Conservation (phyloP, 2,329 filamentous ascomycete species). For the Apiospora malaysiana region DNA sequence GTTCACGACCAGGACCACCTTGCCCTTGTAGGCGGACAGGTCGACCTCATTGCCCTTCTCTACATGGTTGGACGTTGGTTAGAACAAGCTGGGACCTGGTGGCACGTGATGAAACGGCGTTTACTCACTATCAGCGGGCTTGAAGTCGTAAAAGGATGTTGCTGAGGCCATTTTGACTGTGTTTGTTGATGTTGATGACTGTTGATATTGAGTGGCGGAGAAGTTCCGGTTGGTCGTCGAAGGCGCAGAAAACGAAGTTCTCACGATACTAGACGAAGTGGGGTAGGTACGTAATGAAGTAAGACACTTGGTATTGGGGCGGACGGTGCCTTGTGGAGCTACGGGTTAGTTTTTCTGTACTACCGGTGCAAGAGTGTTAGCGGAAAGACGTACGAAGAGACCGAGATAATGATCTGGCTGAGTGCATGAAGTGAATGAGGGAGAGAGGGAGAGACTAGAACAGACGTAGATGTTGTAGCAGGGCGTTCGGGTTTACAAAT, state of each 20-base stretch:
- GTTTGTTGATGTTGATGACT: conserved; percentile 4
- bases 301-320: neutral
- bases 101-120: conserved; percentile 13
- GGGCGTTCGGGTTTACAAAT: neutral
- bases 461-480: neutral
- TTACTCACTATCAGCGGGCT: conserved; percentile 76
- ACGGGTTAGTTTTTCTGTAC: neutral
- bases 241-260: conserved; percentile 16
- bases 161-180: conserved; percentile 66
- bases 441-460: neutral
- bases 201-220: neutral
- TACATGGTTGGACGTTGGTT: conserved; percentile 42
- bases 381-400: conserved; percentile 13
- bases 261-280: conserved; percentile 8
- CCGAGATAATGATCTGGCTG: conserved; percentile 6
- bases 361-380: neutral
- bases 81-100: neutral
- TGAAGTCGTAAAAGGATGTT: conserved; percentile 82
- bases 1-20: conserved; percentile 96
- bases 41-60: conserved; percentile 76
- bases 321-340: conserved; percentile 7
- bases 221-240: conserved; percentile 3
- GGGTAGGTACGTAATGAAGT: conserved; percentile 12
- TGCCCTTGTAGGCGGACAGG: conserved; percentile 78
- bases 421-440: conserved; percentile 12